Evolutionary conservation across 2,329 filamentous ascomycete genomes (phyloP).

Genomic region (Fusarium lyarnte): DNA sequence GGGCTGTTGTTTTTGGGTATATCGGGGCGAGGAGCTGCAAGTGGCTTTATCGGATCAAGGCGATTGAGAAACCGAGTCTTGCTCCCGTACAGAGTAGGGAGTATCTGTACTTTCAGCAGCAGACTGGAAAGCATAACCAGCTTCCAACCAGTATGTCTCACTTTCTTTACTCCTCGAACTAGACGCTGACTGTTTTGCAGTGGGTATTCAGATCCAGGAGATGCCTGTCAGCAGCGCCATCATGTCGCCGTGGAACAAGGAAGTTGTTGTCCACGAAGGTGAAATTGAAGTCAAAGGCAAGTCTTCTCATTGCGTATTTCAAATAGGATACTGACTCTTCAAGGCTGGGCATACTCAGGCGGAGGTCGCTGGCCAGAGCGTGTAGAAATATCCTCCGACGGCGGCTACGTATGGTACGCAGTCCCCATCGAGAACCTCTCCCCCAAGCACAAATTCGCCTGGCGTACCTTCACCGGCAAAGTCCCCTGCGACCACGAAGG

Average conservation of each 20-base stretch:
- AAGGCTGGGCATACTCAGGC: slow-evolving; percentile 68
- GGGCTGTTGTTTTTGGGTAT: slow-evolving; percentile 71
- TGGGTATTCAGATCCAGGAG: slow-evolving; percentile 73
- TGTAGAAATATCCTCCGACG: slow-evolving; percentile 70
- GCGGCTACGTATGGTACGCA: slow-evolving; percentile 71
- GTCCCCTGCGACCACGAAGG: slow-evolving; percentile 70
- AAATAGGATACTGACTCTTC: slow-evolving; percentile 40
- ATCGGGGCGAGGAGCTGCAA: slow-evolving; percentile 72
- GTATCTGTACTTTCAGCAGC: slow-evolving; percentile 74
- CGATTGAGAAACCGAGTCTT: slow-evolving; percentile 62
- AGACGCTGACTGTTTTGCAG: background rate
- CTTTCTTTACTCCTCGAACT: fast-evolving
- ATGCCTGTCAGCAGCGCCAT: slow-evolving; percentile 76
- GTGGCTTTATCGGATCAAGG: slow-evolving; percentile 71
- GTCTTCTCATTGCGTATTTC: fast-evolving
- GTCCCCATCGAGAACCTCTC: slow-evolving; percentile 68
- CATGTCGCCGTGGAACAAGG: slow-evolving; percentile 69
- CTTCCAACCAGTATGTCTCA: slow-evolving; percentile 55
- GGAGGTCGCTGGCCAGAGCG: slow-evolving; percentile 68
- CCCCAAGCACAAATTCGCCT: slow-evolving; percentile 69
- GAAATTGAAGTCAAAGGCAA: slow-evolving; percentile 53
- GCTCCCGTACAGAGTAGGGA: slow-evolving; percentile 73
- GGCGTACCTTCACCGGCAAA: slow-evolving; percentile 71
- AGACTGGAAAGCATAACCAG: slow-evolving; percentile 74
- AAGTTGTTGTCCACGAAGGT: slow-evolving; percentile 68